These are phyloP conservation scores for Uronychia binucleata DNA, from an alignment of 73 alveolate genomes.

Conservation along the genomic window DNA sequence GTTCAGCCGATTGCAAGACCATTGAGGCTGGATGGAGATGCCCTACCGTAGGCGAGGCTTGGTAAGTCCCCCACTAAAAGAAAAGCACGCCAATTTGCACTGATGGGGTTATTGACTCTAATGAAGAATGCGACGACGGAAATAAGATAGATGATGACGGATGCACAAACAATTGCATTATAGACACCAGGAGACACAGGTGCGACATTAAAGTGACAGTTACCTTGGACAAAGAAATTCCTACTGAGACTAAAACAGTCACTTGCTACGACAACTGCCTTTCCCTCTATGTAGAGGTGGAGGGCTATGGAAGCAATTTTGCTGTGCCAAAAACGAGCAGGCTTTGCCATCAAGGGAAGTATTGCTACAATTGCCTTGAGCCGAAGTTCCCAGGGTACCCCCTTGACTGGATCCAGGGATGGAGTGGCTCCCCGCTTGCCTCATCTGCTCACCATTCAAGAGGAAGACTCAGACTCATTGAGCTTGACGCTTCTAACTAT, in stretches of 20 bases:
- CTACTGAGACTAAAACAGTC: not conserved
- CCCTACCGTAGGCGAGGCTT: not conserved
- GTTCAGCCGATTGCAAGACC: conserved; percentile 3
- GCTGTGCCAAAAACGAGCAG: conserved; percentile 5
- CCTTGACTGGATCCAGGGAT: not conserved
- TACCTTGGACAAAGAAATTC: not conserved
- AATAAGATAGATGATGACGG: conserved; percentile 42
- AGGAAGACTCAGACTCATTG: conserved; percentile 34
- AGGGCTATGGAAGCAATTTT: not conserved
- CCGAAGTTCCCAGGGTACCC: conserved; percentile 33
- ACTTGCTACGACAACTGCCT: not conserved
- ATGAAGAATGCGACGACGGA: conserved; percentile 53
- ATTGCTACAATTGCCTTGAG: conserved; percentile 17
- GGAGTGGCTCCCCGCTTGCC: not conserved
- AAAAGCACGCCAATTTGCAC: conserved; percentile 1
- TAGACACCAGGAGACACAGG: not conserved
- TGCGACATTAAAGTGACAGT: not conserved
- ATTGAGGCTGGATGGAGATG: not conserved
- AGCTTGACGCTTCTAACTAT: not conserved
- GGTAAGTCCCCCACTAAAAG: too few relatives aligned
- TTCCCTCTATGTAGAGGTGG: not conserved
- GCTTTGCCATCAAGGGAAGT: conserved; percentile 16
- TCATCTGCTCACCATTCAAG: conserved; percentile 10
- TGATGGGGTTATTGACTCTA: conserved; percentile 8
- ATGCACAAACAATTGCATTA: conserved; percentile 4